phyloP scores from a whole-genome alignment of 2,329 filamentous ascomycete genomes.

The Venturia pyrina region DNA sequence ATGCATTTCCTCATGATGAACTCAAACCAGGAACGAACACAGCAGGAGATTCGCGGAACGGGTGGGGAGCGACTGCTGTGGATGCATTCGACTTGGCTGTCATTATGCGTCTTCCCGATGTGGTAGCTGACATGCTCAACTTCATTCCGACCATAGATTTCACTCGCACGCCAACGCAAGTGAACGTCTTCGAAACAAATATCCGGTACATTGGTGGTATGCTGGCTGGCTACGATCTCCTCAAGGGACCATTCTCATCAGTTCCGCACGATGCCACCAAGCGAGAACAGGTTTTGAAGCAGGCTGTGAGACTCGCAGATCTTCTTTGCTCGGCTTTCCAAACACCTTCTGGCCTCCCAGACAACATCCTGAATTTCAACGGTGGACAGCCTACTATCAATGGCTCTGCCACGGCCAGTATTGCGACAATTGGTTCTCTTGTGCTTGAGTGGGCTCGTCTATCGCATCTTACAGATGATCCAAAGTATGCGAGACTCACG shows the following conservation, averaged over 20 bases:
- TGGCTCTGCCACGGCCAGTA: conserved; percentile 43
- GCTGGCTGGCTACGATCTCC: conserved; percentile 64
- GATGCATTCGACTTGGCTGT: conserved; percentile 74
- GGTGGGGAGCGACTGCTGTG: conserved; percentile 75
- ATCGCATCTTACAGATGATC: conserved; percentile 61
- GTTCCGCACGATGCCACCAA: conserved; percentile 21
- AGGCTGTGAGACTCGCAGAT: conserved; percentile 61
- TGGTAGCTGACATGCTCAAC: conserved; percentile 61
- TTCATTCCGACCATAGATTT: conserved; percentile 58
- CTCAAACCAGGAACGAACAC: conserved; percentile 57
- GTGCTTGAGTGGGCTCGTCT: conserved; percentile 78
- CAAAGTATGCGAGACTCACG: conserved; percentile 54
- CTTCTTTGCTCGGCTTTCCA: conserved; percentile 68
- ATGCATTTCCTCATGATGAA: conserved; percentile 37
- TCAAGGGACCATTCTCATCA: conserved; percentile 55
- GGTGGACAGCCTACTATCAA: conserved; percentile 24
- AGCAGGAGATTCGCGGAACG: conserved; percentile 61
- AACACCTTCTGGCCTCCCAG: conserved; percentile 64
- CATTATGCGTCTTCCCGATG: conserved; percentile 59
- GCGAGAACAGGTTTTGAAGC: conserved; percentile 52
- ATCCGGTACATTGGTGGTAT: conserved; percentile 80
- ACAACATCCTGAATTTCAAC: conserved; percentile 51
- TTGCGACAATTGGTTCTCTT: conserved; percentile 69
- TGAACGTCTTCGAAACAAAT: conserved; percentile 83
- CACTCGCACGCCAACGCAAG: conserved; percentile 40